phyloP scores from a whole-genome alignment of 108 stramenopile genomes.

The Skeletonema marinoi region DNA sequence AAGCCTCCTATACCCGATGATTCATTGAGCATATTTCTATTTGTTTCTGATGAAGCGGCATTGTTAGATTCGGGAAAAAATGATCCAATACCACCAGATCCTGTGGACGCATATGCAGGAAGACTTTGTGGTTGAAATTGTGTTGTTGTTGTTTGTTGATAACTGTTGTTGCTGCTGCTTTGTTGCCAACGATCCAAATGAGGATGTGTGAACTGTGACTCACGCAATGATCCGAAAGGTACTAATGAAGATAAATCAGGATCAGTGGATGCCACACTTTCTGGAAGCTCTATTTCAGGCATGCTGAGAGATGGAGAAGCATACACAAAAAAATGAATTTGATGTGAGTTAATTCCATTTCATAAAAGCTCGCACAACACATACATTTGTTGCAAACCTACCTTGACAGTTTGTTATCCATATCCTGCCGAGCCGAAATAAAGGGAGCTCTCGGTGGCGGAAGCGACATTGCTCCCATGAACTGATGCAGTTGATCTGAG shows the following conservation, averaged over 20 bases:
- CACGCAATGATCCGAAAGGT: constrained; percentile 38
- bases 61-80: background rate
- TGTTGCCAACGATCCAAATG: constrained; percentile 13
- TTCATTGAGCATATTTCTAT: background rate
- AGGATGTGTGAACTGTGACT: constrained; percentile 32
- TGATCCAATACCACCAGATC: constrained; percentile 3
- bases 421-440: constrained; percentile 26
- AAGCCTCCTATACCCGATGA: constrained; percentile 21
- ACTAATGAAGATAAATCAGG: constrained; percentile 7
- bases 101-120: constrained; percentile 2
- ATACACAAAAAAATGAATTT: background rate
- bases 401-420: constrained; percentile 26
- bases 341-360: background rate
- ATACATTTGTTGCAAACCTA: background rate
- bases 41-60: background rate
- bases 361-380: background rate
- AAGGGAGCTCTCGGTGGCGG: constrained; percentile 45
- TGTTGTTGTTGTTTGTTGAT: background rate
- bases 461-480: constrained; percentile 37
- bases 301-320: constrained; percentile 14
- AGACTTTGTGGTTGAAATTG: constrained; percentile 34
- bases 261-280: constrained; percentile 23
- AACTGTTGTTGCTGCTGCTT: background rate
- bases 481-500: constrained; percentile 3
- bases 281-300: constrained; percentile 40